These are phyloP conservation scores for Metarhizium sp. DNA, from an alignment of 2,329 filamentous ascomycete genomes.

Conservation along the genomic window DNA sequence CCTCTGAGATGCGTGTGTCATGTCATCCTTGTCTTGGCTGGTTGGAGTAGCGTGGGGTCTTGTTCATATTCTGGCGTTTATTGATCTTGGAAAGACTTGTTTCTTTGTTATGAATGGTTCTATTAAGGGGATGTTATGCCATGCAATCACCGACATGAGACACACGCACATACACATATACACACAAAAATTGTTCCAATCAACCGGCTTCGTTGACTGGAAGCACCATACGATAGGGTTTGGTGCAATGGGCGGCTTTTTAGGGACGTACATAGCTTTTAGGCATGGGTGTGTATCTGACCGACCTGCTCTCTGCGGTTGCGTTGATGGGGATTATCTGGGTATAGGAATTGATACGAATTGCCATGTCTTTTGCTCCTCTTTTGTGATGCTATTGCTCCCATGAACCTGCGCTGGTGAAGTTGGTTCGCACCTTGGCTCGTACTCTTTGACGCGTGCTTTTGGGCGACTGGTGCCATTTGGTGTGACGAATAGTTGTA, in stretches of 20 bases:
- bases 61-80: conserved; percentile 1
- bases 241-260: neutral
- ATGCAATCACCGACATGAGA: neutral
- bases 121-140: neutral
- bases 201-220: neutral
- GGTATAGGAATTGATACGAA: neutral
- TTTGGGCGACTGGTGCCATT: too few species aligned
- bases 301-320: neutral
- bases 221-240: neutral
- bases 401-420: too few species aligned
- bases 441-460: too few species aligned
- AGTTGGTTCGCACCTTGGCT: too few species aligned
- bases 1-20: too few species aligned
- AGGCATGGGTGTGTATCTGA: neutral
- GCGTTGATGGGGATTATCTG: neutral
- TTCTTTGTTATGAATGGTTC: neutral
- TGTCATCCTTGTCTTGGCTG: neutral
- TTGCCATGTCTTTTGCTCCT: neutral
- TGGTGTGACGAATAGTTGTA: neutral
- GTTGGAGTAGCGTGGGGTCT: neutral
- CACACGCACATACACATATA: neutral
- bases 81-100: neutral
- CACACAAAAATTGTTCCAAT: neutral
- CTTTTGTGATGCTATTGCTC: neutral
- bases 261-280: neutral